Percentiles rank a stretch among this genome's conserved stretches.
phyloP scores from a whole-genome alignment of 306 rosid species.

The Elaeagnus macrophylla region DNA sequence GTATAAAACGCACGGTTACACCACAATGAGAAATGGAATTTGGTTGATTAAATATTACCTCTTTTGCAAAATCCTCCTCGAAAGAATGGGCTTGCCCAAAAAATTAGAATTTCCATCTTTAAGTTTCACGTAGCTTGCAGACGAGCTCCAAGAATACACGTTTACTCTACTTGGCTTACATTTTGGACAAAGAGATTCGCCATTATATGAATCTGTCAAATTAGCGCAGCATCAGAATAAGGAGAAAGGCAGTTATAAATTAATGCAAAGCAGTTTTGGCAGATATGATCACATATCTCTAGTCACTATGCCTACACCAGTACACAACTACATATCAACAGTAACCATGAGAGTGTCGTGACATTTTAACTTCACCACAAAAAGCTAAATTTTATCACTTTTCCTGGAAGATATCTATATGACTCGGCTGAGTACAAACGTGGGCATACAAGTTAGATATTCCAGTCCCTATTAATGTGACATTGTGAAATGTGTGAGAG shows the following conservation, averaged over 20 bases:
- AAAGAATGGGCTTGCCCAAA: constrained; percentile 29
- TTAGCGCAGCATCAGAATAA: not conserved
- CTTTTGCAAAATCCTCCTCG: too few relatives aligned
- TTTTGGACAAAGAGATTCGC: constrained; percentile 25
- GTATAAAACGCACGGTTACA: not conserved
- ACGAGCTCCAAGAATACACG: constrained; percentile 40
- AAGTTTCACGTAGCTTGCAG: constrained; percentile 39
- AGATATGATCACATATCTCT: constrained; percentile 4
- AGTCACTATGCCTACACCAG: not conserved
- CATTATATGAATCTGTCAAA: constrained; percentile 34
- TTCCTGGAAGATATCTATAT: too few relatives aligned
- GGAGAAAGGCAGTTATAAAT: too few relatives aligned
- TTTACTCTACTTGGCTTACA: constrained; percentile 19
- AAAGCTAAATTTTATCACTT: too few relatives aligned
- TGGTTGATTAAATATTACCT: too few relatives aligned
- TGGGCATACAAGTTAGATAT: too few relatives aligned
- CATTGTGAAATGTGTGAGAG: too few relatives aligned
- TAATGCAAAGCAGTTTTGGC: not conserved
- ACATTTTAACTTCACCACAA: not conserved
- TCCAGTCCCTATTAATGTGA: too few relatives aligned
- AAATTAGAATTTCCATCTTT: constrained; percentile 21
- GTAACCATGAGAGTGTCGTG: not conserved
- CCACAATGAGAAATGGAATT: too few relatives aligned
- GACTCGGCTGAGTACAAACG: too few relatives aligned
- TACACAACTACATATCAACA: too few relatives aligned